Base-by-base conservation (phyloP, 2,329 filamentous ascomycete species). In the Neoascochyta sp. region DNA sequence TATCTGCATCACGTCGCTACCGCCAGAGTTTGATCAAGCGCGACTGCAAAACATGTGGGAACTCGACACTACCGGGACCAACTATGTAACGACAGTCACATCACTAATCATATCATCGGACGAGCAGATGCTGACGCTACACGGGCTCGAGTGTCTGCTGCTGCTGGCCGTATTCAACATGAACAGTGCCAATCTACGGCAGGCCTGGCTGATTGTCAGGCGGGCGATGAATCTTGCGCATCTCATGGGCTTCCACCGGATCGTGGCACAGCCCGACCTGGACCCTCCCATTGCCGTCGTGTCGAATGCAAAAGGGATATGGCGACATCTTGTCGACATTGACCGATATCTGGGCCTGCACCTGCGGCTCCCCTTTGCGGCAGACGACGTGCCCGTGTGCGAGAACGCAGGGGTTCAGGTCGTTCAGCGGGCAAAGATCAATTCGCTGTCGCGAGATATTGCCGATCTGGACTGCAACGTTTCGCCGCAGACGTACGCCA, bases 181-280 rank as follows among this genome's bases (percentile, higher is more conserved):
- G 33, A 55, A 55, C 32, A 52, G 37, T 18, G 52, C 50, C 3
- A 55, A 55, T 22, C 45, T 60, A 7, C 41, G 57, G 16, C 51
- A 60, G 43, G 41, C 56, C 2, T 62, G 58, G 58, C 52, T 62
- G 5, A 40, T 57, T 11, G 31, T 56, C 16, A 46, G 56, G 21
- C 50, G 58, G 22, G 54, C 53, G n/a, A 41, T 61, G 23, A 60
- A 51, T 15, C 34, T 60, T 4, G 57, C 58, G 10, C 54, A 62
- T 13, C 50, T 62, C 3, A 60, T 62, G 57, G 58, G 58, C 1
- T 57, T 61, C 30, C 58, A 62, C 23, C 58, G 54, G 24, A 61
- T 60, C 16, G 49, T 61, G 9, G 29, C 30, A 2, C 45, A 54
- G 26, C 24, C 39, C n/a, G 43, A 41, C 7, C 16, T 32, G 9